A percentile compares a stretch with the other conserved stretches of the same genome.
Evolutionary conservation across 2,329 filamentous ascomycete genomes (phyloP).

Genomic region (Gaeumannomyces sp.): DNA sequence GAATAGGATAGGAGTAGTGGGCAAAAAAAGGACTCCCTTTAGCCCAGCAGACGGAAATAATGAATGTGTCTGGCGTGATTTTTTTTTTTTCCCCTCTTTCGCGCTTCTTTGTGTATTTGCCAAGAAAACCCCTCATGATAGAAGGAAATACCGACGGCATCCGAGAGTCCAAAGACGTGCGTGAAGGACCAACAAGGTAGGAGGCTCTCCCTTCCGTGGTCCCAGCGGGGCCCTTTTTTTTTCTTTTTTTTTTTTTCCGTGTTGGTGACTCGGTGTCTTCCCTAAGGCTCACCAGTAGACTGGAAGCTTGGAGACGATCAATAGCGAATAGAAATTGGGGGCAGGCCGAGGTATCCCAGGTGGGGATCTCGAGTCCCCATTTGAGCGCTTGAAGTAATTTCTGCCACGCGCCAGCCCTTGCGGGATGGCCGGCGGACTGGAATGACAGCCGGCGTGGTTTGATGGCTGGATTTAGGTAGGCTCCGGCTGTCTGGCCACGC

Average conservation of each 20-base stretch:
- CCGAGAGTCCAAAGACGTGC: not conserved
- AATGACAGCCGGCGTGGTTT: not conserved
- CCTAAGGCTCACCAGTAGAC: no score
- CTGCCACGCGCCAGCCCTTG: no score
- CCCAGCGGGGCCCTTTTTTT: no score
- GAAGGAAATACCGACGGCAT: not conserved
- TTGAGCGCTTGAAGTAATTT: not conserved
- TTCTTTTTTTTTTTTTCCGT: no score
- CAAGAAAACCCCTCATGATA: not conserved
- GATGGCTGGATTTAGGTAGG: not conserved
- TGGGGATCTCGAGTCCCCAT: not conserved
- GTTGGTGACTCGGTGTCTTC: no score
- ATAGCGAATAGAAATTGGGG: no score
- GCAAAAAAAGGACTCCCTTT: not conserved
- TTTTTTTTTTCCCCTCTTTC: not conserved
- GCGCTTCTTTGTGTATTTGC: not conserved
- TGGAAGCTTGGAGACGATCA: no score
- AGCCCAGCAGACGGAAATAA: not conserved
- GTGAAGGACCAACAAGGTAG: not conserved
- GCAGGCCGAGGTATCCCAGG: no score
- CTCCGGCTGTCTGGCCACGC: not conserved
- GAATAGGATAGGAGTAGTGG: not conserved
- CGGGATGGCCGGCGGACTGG: no score
- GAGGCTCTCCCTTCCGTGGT: no score
- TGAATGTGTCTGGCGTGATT: not conserved